Evolutionary conservation across 2,329 filamentous ascomycete species (phyloP).

Genomic region (Fusarium musae): DNA sequence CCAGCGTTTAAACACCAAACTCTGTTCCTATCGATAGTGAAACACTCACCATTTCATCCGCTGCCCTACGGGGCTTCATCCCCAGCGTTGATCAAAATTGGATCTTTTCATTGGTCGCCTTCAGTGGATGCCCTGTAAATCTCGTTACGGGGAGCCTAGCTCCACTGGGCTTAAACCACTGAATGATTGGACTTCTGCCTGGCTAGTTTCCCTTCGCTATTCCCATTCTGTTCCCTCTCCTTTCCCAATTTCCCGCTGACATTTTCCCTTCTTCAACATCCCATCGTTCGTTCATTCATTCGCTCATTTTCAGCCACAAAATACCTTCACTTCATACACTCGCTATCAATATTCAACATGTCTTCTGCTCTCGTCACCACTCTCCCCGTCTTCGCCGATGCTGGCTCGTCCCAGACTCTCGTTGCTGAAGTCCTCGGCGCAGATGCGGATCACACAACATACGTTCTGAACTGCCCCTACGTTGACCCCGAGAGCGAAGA

Average conservation of each 20-base stretch:
- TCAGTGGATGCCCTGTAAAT: background rate
- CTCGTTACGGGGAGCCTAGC: background rate
- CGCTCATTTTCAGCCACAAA: background rate
- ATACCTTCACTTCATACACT: background rate
- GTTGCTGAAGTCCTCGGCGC: conserved; percentile 16
- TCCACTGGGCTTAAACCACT: background rate
- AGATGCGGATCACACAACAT: conserved; percentile 12
- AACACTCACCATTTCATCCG: background rate
- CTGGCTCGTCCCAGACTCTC: background rate
- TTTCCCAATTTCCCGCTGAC: conserved; percentile 1
- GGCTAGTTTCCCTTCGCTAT: background rate
- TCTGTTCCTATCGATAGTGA: background rate
- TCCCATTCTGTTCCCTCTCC: conserved; percentile 1
- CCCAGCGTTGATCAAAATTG: background rate
- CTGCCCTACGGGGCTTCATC: background rate
- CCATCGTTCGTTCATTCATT: background rate
- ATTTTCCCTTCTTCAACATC: background rate
- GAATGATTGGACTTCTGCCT: background rate
- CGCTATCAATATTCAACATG: background rate
- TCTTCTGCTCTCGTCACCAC: conserved; percentile 13
- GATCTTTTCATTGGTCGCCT: fast-evolving
- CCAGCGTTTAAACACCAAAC: background rate
- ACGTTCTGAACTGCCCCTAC: conserved; percentile 16
- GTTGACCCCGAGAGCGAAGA: conserved; percentile 3
- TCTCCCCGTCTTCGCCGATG: background rate